These are phyloP conservation scores for Eutypa lata DNA, from an alignment of 2,329 filamentous ascomycete species.

Conservation along the genomic window DNA sequence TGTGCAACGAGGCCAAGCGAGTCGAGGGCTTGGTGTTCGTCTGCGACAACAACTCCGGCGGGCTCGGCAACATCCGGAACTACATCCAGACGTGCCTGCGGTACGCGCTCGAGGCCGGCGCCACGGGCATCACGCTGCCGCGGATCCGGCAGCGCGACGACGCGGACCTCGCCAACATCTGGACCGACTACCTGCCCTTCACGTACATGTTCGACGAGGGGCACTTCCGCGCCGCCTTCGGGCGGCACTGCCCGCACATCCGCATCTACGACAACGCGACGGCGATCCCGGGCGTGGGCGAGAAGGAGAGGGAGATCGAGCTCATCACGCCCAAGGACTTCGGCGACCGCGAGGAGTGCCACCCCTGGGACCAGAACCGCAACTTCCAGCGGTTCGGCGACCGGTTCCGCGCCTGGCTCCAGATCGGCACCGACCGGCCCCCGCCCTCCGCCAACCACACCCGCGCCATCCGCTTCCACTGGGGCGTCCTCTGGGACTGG, in stretches of 20 bases:
- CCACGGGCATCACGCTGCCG: conserved; percentile 43
- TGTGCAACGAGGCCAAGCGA: conserved; percentile 41
- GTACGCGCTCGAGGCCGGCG: conserved; percentile 46
- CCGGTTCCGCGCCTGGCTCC: conserved; percentile 31
- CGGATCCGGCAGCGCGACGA: conserved; percentile 42
- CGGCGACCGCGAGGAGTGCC: conserved; percentile 35
- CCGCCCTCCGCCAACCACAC: conserved; percentile 27
- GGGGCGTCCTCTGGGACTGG: conserved; percentile 45
- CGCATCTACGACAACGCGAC: conserved; percentile 35
- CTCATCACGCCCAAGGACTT: conserved; percentile 40
- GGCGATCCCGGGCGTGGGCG: conserved; percentile 34
- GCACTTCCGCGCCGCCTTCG: conserved; percentile 39
- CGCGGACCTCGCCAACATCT: conserved; percentile 38
- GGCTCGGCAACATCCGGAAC: conserved; percentile 48
- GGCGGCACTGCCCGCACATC: conserved; percentile 39
- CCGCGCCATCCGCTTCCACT: conserved; percentile 38
- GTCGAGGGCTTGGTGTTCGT: conserved; percentile 41
- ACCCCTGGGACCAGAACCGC: conserved; percentile 37
- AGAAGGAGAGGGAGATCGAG: conserved; percentile 30
- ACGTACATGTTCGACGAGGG: conserved; percentile 45
- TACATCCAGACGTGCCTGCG: conserved; percentile 49
- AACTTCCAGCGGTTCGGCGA: conserved; percentile 37
- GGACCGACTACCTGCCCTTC: conserved; percentile 37
- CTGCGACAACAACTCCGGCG: conserved; percentile 50
- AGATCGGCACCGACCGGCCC: conserved; percentile 22